These are phyloP conservation scores for Acer yangbiense DNA, from an alignment of 345 rosid species.

Conservation along the genomic window DNA sequence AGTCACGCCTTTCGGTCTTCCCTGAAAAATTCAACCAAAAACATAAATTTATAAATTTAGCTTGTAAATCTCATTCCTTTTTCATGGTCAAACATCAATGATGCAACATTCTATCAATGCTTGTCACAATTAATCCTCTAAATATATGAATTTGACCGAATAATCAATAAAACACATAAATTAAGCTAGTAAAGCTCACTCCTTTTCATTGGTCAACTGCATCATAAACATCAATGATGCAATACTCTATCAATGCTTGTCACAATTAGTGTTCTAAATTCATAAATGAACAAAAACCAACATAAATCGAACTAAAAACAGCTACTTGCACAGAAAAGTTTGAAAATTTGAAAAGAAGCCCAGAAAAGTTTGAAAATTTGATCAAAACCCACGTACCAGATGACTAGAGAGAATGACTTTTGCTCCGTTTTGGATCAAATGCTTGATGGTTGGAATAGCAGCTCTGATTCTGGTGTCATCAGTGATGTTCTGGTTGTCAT, in stretches of 20 bases:
- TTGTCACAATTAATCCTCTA: neutral
- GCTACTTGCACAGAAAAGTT: neutral
- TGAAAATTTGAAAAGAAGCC: neutral
- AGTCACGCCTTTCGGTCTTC: constrained; percentile 90
- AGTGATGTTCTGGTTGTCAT: constrained; percentile 85
- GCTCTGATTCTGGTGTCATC: constrained; percentile 96
- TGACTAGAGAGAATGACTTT: constrained; percentile 96
- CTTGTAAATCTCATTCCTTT: neutral
- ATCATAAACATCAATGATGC: neutral
- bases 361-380: too few species aligned
- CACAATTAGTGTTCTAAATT: neutral
- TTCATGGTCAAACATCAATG: neutral
- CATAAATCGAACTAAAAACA: neutral
- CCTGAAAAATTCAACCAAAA: constrained; percentile 48
- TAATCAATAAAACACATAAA: constrained; percentile 12
- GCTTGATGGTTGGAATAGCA: constrained; percentile 96
- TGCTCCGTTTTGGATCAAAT: constrained; percentile 84
- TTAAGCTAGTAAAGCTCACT: neutral
- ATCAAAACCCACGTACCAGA: constrained; percentile 48
- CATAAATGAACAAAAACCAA: neutral
- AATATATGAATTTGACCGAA: neutral
- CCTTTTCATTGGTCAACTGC: neutral
- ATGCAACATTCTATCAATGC: neutral
- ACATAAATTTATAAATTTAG: neutral
- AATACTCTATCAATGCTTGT: neutral